phyloP scores from a whole-genome alignment of 1,284 basidiomycete species.

The Ceratobasidium sp. region DNA sequence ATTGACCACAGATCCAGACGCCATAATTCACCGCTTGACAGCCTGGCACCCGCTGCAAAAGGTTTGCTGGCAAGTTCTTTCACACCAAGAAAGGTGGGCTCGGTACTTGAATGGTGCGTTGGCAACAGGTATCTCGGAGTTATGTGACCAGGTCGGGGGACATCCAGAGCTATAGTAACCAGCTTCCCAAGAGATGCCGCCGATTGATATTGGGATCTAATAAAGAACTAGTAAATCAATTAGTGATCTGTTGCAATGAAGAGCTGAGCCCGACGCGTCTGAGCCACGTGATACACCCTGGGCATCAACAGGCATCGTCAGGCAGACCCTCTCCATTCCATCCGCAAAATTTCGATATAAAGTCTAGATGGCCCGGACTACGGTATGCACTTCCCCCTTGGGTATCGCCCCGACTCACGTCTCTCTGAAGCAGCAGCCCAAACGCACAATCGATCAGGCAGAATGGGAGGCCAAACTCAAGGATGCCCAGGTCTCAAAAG shows the following conservation, averaged over 20 bases:
- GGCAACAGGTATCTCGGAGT: conserved; percentile 7
- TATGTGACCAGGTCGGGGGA: neutral
- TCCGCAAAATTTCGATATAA: conserved; percentile 37
- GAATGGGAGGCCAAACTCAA: conserved; percentile 58
- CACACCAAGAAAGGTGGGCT: neutral
- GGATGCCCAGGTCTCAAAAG: conserved; percentile 56
- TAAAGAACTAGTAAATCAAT: conserved; percentile 39
- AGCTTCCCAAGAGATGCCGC: conserved; percentile 8
- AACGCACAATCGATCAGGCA: conserved; percentile 44
- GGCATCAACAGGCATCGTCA: conserved; percentile 28
- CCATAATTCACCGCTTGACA: conserved; percentile 12
- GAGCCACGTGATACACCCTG: conserved; percentile 23
- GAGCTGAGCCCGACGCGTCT: conserved; percentile 32
- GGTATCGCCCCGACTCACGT: neutral
- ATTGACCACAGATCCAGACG: conserved; percentile 58
- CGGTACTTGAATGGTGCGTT: neutral
- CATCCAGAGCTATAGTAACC: conserved; percentile 10
- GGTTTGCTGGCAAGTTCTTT: neutral
- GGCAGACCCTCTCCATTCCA: conserved; percentile 33
- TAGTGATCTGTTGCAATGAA: conserved; percentile 30
- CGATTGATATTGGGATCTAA: conserved; percentile 6
- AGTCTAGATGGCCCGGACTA: conserved; percentile 30
- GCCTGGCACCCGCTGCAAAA: neutral
- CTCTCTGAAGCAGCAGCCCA: conserved; percentile 6
- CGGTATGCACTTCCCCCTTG: conserved; percentile 21